A percentile compares a stretch with the other conserved stretches of the same genome.
phyloP scores from a whole-genome alignment of 2,329 filamentous ascomycete genomes.

The Xylaria sp. region DNA sequence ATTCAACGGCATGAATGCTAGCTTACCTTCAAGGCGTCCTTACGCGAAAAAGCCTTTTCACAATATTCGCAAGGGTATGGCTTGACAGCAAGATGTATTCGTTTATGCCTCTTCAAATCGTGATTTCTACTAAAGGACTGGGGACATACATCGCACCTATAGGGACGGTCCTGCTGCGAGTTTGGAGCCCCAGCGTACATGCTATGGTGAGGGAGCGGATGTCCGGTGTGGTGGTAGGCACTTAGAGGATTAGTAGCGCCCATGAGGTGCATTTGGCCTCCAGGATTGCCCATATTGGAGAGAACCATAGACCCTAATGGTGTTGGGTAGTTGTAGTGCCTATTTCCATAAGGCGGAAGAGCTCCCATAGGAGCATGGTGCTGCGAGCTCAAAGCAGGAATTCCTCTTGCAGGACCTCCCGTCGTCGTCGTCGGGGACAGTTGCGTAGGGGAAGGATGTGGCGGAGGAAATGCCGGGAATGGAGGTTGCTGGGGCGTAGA shows the following conservation, averaged over 20 bases:
- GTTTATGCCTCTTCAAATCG: constrained; percentile 93
- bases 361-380: constrained; percentile 63
- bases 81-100: constrained; percentile 95
- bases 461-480: constrained; percentile 58
- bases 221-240: constrained; percentile 62
- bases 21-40: constrained; percentile 94
- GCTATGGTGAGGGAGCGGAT: constrained; percentile 60
- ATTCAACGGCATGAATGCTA: background rate
- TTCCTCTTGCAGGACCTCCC: constrained; percentile 49
- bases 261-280: constrained; percentile 77
- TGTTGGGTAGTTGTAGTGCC: constrained; percentile 55
- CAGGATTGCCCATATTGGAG: constrained; percentile 81
- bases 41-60: constrained; percentile 96
- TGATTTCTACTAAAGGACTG: constrained; percentile 97
- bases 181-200: constrained; percentile 69
- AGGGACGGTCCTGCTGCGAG: constrained; percentile 79
- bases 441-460: constrained; percentile 52
- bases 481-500: constrained; percentile 60
- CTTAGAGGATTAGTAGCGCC: constrained; percentile 64
- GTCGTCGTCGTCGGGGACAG: constrained; percentile 62
- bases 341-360: constrained; percentile 61
- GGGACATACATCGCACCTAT: constrained; percentile 92
- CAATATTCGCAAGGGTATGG: constrained; percentile 92
- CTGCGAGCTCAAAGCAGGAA: constrained; percentile 52
- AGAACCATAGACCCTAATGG: constrained; percentile 75